phyloP scores from a whole-genome alignment of 352 stramenopile genomes.

The Hyaloperonospora brassicae region DNA sequence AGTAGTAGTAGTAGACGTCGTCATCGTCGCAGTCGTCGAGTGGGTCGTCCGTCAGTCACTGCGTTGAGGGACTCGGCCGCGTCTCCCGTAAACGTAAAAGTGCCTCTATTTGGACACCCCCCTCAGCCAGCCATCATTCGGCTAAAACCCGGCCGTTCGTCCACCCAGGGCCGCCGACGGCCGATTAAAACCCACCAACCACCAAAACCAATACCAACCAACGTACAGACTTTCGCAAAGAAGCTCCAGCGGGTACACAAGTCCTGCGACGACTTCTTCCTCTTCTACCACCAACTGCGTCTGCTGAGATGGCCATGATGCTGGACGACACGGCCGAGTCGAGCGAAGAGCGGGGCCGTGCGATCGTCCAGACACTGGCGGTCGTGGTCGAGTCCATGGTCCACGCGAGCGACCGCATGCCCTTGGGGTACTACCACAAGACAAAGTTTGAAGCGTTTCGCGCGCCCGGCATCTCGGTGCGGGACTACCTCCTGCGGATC shows the following conservation, averaged over 20 bases:
- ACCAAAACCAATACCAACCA: too few species aligned
- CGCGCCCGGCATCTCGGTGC: slow-evolving; percentile 70
- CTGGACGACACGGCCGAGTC: slow-evolving; percentile 41
- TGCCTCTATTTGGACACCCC: slow-evolving; percentile 12
- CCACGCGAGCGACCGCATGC: slow-evolving; percentile 49
- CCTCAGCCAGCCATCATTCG: slow-evolving; percentile 23
- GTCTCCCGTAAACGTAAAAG: slow-evolving; percentile 1
- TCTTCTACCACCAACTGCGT: too few species aligned
- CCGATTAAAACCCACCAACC: too few species aligned
- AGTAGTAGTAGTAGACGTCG: neutral
- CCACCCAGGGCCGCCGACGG: too few species aligned
- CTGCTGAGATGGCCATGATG: slow-evolving; percentile 19
- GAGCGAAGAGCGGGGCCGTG: slow-evolving; percentile 63
- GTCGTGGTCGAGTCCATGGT: slow-evolving; percentile 78
- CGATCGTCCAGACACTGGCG: slow-evolving; percentile 74
- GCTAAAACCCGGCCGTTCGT: slow-evolving; percentile 1
- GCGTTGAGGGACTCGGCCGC: slow-evolving; percentile 10
- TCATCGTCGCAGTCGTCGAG: neutral
- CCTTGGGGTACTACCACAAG: slow-evolving; percentile 44
- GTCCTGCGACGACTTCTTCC: too few species aligned
- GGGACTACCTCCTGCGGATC: slow-evolving; percentile 87
- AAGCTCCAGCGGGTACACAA: too few species aligned
- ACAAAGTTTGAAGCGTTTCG: slow-evolving; percentile 85
- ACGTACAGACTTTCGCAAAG: too few species aligned
- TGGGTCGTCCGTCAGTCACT: slow-evolving; percentile 10